Conservation (phyloP, 495 filamentous ascomycete genomes). For the Aspergillus mulundensis region DNA sequence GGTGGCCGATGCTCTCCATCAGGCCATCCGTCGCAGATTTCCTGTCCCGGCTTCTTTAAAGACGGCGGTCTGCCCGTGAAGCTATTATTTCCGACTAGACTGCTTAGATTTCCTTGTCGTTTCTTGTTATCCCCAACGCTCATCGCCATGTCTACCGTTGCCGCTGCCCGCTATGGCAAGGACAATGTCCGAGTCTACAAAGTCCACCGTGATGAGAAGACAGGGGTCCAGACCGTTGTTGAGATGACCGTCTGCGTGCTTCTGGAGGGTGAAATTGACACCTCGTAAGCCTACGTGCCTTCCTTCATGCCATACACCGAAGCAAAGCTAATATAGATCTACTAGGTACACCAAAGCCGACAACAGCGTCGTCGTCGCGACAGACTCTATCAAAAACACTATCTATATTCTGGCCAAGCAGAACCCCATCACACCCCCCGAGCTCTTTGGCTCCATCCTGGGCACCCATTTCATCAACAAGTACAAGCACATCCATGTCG, state of each 20-base stretch:
- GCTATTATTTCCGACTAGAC: not conserved
- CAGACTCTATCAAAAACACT: slow-evolving; percentile 97
- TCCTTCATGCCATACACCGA: not conserved
- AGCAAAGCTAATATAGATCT: slow-evolving; percentile 14
- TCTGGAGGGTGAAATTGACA: slow-evolving; percentile 85
- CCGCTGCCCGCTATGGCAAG: slow-evolving; percentile 84
- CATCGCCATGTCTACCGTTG: slow-evolving; percentile 37
- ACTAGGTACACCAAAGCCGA: slow-evolving; percentile 88
- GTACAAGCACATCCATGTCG: slow-evolving; percentile 81
- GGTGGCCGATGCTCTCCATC: slow-evolving; percentile 35
- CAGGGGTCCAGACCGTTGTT: slow-evolving; percentile 74
- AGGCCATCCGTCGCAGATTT: slow-evolving; percentile 16
- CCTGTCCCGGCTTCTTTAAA: not conserved
- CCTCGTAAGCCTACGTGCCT: slow-evolving; percentile 55
- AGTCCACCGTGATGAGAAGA: slow-evolving; percentile 72
- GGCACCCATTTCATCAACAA: slow-evolving; percentile 82
- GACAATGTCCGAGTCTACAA: slow-evolving; percentile 98
- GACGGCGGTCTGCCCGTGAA: not conserved
- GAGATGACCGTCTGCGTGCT: slow-evolving; percentile 94
- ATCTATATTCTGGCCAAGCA: slow-evolving; percentile 93
- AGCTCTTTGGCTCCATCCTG: slow-evolving; percentile 82
- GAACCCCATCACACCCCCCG: slow-evolving; percentile 86
- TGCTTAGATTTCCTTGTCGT: not conserved
- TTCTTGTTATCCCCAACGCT: not conserved
- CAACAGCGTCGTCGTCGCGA: slow-evolving; percentile 93